Conservation (phyloP, 768 basidiomycete species). For the Imleria badia region DNA sequence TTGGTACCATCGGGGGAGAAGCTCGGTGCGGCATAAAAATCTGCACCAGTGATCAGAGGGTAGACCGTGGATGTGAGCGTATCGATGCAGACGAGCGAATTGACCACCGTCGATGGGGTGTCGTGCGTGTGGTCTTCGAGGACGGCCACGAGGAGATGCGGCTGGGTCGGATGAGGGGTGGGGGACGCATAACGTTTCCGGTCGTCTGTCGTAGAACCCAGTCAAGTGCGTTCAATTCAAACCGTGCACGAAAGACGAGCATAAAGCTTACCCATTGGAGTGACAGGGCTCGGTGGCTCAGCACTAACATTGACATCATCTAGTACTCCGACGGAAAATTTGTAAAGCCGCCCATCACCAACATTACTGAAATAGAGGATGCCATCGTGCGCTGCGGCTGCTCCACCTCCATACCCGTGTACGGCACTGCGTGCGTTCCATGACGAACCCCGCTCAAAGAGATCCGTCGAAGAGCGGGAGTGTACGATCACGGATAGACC, state of each 20-base stretch:
- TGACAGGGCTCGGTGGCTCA: neutral
- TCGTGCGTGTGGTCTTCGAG: neutral
- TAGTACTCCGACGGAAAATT: neutral
- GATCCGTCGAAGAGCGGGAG: neutral
- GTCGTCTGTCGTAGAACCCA: neutral
- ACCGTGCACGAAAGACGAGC: neutral
- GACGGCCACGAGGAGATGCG: neutral
- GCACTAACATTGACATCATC: neutral
- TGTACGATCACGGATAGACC: slow-evolving; percentile 1
- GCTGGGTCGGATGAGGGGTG: neutral
- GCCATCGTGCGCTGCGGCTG: neutral
- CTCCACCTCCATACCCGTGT: neutral
- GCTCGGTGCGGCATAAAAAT: slow-evolving; percentile 1
- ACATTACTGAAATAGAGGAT: neutral
- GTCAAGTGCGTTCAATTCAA: neutral
- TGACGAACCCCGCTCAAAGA: neutral
- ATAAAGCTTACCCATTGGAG: neutral
- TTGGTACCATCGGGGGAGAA: slow-evolving; percentile 2
- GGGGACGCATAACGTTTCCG: neutral
- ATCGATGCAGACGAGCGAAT: slow-evolving; percentile 1
- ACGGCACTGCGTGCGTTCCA: slow-evolving; percentile 1
- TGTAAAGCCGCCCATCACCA: neutral
- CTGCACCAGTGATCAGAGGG: neutral
- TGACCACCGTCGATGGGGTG: neutral
- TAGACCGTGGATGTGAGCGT: neutral